These are phyloP conservation scores for Xylaria multiplex DNA, from an alignment of 2,329 filamentous ascomycete genomes.

Conservation along the genomic window DNA sequence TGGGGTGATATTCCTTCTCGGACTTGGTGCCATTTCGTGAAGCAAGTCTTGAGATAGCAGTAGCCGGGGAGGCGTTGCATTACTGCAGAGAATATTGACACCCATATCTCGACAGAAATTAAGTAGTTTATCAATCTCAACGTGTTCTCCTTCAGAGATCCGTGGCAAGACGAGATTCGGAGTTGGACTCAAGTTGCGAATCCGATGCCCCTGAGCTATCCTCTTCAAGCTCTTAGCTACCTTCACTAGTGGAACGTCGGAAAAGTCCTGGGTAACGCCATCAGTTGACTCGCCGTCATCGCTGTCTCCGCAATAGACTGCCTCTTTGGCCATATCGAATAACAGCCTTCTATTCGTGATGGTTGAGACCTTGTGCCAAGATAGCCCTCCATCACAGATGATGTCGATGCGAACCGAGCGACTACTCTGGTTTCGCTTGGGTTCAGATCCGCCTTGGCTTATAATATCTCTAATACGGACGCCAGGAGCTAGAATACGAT, in stretches of 20 bases:
- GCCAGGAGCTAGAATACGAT: constrained; percentile 46
- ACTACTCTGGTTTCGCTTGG: constrained; percentile 39
- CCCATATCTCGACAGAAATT: constrained; percentile 44
- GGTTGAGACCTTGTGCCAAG: constrained; percentile 50
- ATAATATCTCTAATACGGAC: constrained; percentile 43
- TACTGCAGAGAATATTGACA: constrained; percentile 42
- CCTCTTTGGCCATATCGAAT: constrained; percentile 49
- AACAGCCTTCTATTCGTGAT: constrained; percentile 47
- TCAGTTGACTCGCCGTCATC: constrained; percentile 40
- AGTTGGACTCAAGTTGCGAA: constrained; percentile 42
- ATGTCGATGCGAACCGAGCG: constrained; percentile 44
- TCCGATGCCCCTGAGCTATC: constrained; percentile 45
- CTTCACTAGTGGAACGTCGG: constrained; percentile 48
- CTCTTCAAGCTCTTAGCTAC: constrained; percentile 43
- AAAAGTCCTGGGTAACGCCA: constrained; percentile 32
- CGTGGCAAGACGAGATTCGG: constrained; percentile 46
- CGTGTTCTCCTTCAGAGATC: constrained; percentile 42
- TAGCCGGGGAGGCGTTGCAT: constrained; percentile 35
- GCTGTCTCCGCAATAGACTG: constrained; percentile 46
- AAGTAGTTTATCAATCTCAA: constrained; percentile 45
- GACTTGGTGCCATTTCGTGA: constrained; percentile 45
- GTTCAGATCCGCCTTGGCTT: constrained; percentile 42
- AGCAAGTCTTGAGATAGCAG: constrained; percentile 42
- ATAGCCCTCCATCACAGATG: constrained; percentile 46
- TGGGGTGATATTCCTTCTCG: constrained; percentile 41